Percentiles rank a stretch among this genome's conserved stretches.
Evolutionary conservation across 306 rosid species (phyloP).

Genomic region (Ziziphus jujuba): DNA sequence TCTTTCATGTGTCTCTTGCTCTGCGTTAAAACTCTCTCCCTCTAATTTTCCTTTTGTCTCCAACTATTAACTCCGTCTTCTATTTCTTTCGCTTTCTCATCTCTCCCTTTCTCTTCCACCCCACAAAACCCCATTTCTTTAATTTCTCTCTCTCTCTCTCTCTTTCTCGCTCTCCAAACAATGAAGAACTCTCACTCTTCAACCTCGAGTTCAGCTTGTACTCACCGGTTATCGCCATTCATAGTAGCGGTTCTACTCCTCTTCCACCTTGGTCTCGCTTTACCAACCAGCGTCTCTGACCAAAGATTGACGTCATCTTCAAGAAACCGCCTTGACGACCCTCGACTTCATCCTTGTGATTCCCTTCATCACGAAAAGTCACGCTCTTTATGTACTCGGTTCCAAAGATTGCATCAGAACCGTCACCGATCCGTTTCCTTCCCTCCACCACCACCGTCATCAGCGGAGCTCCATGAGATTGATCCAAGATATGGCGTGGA

Average conservation of each 20-base stretch:
- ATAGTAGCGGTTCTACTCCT: constrained; percentile 21
- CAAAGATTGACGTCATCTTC: constrained; percentile 6
- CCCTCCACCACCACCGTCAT: constrained; percentile 16
- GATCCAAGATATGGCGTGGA: constrained; percentile 81
- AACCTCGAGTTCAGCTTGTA: constrained; percentile 4
- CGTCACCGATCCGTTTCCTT: constrained; percentile 18
- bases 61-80: constrained; percentile 8
- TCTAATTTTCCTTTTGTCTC: constrained; percentile 19
- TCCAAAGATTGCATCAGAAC: constrained; percentile 26
- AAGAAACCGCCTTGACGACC: constrained; percentile 14
- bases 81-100: constrained; percentile 1
- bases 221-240: constrained; percentile 5
- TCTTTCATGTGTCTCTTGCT: constrained; percentile 67
- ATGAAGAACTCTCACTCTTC: constrained; percentile 68
- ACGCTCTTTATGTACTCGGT: constrained; percentile 65
- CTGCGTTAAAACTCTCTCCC: constrained; percentile 43
- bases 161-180: constrained; percentile 26
- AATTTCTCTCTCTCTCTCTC: constrained; percentile 25
- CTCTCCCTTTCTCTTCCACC: constrained; percentile 5
- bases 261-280: constrained; percentile 17
- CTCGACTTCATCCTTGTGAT: constrained; percentile 37
- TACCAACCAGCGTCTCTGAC: neutral
- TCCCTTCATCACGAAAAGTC: constrained; percentile 46
- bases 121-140: constrained; percentile 1
- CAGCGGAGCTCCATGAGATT: constrained; percentile 31